Percentiles rank a stretch among this genome's conserved stretches.
Evolutionary conservation across 805 yeast genomes (phyloP).

Genomic region (Pichia insulana): DNA sequence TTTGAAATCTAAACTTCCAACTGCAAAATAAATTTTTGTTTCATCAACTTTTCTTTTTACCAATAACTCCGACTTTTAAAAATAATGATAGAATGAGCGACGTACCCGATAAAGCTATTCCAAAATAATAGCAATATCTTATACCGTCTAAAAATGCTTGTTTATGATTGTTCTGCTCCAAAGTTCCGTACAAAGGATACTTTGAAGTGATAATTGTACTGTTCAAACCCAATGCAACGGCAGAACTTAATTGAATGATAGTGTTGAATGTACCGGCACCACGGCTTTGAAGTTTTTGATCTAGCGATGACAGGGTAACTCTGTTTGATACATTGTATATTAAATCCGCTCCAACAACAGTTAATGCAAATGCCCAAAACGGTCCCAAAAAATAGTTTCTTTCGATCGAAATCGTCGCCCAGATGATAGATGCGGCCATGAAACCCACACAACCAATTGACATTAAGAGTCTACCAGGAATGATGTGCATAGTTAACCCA

Average conservation of each 20-base stretch:
- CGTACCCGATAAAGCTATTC: constrained; percentile 27
- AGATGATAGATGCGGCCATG: constrained; percentile 29
- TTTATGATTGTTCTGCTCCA: constrained; percentile 17
- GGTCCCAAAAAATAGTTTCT: constrained; percentile 37
- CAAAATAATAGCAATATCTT: constrained; percentile 33
- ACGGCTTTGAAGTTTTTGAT: constrained; percentile 31
- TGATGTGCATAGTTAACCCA: constrained; percentile 35
- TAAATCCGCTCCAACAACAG: constrained; percentile 41
- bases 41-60: constrained; percentile 12
- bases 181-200: constrained; percentile 25
- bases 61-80: constrained; percentile 31
- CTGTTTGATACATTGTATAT: constrained; percentile 38
- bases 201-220: constrained; percentile 31
- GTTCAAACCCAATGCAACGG: constrained; percentile 36
- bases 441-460: constrained; percentile 30
- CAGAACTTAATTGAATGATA: constrained; percentile 31
- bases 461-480: constrained; percentile 34
- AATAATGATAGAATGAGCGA: constrained; percentile 27
- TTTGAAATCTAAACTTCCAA: not conserved
- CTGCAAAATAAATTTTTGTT: not conserved
- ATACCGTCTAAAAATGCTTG: constrained; percentile 25
- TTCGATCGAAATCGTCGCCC: constrained; percentile 32
- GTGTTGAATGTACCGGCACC: constrained; percentile 45
- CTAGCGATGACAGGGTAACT: constrained; percentile 34
- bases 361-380: constrained; percentile 33